Evolutionary conservation across 352 stramenopile genomes (phyloP), one percentile per base, ranked within the genome.

Genomic region (Phytophthora tubulina): DNA sequence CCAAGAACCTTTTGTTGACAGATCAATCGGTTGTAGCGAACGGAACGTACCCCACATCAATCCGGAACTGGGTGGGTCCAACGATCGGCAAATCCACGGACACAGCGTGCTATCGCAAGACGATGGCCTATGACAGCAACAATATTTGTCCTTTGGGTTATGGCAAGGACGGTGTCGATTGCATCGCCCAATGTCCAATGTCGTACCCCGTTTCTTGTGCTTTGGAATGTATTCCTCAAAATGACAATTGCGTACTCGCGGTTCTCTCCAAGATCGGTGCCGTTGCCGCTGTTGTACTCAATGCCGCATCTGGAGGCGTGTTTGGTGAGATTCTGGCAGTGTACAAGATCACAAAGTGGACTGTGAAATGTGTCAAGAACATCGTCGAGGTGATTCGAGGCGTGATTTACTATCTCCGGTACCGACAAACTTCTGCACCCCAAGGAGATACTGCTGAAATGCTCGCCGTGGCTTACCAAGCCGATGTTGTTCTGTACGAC

Each of bases 101-200:
- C 21, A 78, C 65, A 2, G 59, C 70, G 1, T 77, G 63, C 36
- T 73, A 77, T 46, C 70, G 70, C 2, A 77, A 73, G 21, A 50
- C 58, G 2, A 48, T 36, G 6, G 35, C 21, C 13, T 73, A 64
- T 30, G 38, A 44, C 38, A 44, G 38, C 38, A 44, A 44, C 38
- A 44, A 44, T 13, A 44, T 44, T 14, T 44, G 38, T 13, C 38
- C 38, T 15, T 44, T 44, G 38, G 38, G 38, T 17, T 44, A 44
- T 14, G n/a, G 38, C 38, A 44, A n/a, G n/a, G 38, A 44, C 38
- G 38, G 11, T 44, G 38, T n/a, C 11, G 38, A 44, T 6, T 44
- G 38, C n/a, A 14, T n/a, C 13, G 38, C 38, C 4, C 38, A 14
- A 13, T 44, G 38, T 44, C 38, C 11, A 14, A 14, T 44, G 38